Evolutionary conservation across 73 alveolate genomes (phyloP).

Genomic region (Blepharisma japonicum): DNA sequence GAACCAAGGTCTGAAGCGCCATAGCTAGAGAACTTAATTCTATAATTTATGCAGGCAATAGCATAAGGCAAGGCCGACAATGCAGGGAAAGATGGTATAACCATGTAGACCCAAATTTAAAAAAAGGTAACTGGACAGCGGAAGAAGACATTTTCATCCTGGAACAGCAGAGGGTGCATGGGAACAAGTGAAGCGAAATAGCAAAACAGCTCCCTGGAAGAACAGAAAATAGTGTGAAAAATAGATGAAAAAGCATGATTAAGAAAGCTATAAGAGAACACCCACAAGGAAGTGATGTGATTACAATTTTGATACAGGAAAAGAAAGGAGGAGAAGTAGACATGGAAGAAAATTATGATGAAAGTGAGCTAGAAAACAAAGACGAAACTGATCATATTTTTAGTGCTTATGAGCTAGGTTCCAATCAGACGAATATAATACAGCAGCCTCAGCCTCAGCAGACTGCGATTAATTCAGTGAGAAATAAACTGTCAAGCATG

Average conservation of each 20-base stretch:
- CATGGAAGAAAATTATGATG: too few relatives aligned
- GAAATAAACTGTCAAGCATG: too few relatives aligned
- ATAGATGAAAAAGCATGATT: constrained; percentile 41
- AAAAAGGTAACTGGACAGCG: constrained; percentile 68
- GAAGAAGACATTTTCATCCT: constrained; percentile 72
- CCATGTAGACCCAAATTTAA: constrained; percentile 71
- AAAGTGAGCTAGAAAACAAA: too few relatives aligned
- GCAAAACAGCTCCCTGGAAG: constrained; percentile 65
- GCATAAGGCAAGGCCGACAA: constrained; percentile 72
- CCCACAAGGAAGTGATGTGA: too few relatives aligned
- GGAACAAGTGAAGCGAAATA: constrained; percentile 83
- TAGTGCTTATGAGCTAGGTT: too few relatives aligned
- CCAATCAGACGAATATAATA: too few relatives aligned
- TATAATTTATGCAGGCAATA: constrained; percentile 14
- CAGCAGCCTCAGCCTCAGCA: too few relatives aligned
- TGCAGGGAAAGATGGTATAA: constrained; percentile 87
- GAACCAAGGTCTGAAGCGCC: constrained; percentile 47
- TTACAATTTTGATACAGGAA: too few relatives aligned
- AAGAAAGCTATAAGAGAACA: neutral
- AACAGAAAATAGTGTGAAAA: constrained; percentile 83
- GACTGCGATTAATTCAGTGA: too few relatives aligned
- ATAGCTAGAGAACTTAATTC: constrained; percentile 45
- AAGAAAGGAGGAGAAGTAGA: too few relatives aligned
- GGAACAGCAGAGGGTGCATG: constrained; percentile 64
- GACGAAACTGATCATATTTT: too few relatives aligned